Evolutionary conservation across 2,329 filamentous ascomycete species (phyloP).

Genomic region (Pseudogymnoascus sp.): DNA sequence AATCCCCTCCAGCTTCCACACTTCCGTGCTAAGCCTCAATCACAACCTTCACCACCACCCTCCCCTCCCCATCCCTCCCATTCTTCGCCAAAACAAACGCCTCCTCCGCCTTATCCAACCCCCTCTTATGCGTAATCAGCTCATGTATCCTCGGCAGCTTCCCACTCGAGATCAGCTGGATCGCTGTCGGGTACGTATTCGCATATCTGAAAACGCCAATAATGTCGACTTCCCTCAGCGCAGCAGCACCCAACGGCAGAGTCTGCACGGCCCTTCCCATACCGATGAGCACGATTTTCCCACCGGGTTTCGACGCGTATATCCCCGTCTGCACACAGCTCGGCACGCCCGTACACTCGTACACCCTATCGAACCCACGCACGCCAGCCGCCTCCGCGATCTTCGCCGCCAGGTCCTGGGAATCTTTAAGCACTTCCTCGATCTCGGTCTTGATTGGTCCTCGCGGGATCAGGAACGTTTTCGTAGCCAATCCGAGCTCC

Average conservation of each 20-base stretch:
- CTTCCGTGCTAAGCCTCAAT: conserved; percentile 40
- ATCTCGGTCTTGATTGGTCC: neutral
- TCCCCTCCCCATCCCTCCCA: conserved; percentile 58
- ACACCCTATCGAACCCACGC: neutral
- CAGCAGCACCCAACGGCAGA: conserved; percentile 62
- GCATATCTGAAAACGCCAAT: conserved; percentile 72
- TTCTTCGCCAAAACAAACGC: conserved; percentile 64
- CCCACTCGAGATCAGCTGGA: conserved; percentile 46
- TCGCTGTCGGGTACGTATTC: conserved; percentile 66
- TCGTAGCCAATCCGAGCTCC: neutral
- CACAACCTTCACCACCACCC: conserved; percentile 64
- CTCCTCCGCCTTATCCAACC: conserved; percentile 50
- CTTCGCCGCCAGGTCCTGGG: neutral
- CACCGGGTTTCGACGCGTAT: conserved; percentile 61
- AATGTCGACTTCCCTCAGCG: conserved; percentile 67
- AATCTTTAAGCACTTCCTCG: neutral
- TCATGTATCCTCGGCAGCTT: conserved; percentile 55
- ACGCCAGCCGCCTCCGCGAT: neutral
- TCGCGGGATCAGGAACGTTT: neutral
- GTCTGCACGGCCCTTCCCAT: conserved; percentile 74
- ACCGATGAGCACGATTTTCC: conserved; percentile 66
- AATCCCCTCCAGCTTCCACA: neutral
- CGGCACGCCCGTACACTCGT: conserved; percentile 61
- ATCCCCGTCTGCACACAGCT: conserved; percentile 67
- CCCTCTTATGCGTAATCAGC: conserved; percentile 65